Base-by-base conservation (phyloP, 495 filamentous ascomycete genomes). In the Astrothelium subdiscretum region DNA sequence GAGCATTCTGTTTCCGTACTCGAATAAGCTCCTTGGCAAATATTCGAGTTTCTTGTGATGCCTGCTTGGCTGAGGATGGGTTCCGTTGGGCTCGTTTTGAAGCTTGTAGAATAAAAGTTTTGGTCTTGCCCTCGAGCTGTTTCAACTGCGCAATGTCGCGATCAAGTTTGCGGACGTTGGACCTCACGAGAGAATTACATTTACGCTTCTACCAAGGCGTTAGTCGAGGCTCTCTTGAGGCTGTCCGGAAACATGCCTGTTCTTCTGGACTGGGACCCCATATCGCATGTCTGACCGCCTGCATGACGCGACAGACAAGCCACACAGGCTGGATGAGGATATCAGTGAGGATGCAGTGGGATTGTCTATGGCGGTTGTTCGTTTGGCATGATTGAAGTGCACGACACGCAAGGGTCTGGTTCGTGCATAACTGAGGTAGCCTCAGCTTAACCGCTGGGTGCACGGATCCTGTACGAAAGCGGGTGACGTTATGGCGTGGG, bases 151-250 rank as follows among this genome's bases (percentile, higher is more conserved):
- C 69, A 70, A 98, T 90, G 75, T 98, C 92, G 67, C 94, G 92
- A 72, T 98, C 94, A 63, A 98, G 85, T 72, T 96, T 92, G 66
- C 94, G 90, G 61, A 90, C 88, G 76, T 98, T 97, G 69, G 82
- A 73, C 60, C 94, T 90, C 68, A 98, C 88, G 62, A 98, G 83
- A 61, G 82, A 75, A 77, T 97, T 97, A 73, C 94, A 97, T 88
- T 97, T 97, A 63, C 92, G 85, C 79, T 92, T 87, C 92, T 96
- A 63, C 26, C 31, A 12, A 20, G 20, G 22, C 4, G 20, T 51
- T 24, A 27, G 32, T 4, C 54, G 63, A 73, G 57, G 58, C 59
- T 20, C 31, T 38, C 60, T 67, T 5, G 6, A 32, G 26, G 18
- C 12, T 31, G 57, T 12, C 3, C 31, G 22, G n/a, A 6, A 20